Evolutionary conservation across 192 early-diverging fungal species (phyloP), one percentile per base, ranked within the genome.

Genomic region (Phycomyces nitens): DNA sequence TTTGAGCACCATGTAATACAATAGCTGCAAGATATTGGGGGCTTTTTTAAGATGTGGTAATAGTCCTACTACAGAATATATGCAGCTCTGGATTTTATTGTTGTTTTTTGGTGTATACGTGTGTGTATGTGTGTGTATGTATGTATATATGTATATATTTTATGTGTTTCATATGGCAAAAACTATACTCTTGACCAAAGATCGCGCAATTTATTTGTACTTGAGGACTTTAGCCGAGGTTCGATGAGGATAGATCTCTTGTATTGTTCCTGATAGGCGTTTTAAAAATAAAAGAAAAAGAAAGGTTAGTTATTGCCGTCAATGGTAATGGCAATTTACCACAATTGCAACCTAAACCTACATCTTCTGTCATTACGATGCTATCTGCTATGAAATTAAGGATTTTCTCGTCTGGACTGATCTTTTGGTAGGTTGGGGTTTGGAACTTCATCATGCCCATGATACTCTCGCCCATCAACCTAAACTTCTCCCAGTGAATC

Each of bases 401-500:
- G 26, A 71, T 60, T 14, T 29, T 55, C 11, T 56, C 57, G 49
- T 65, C 51, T 12, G 69, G 63, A 15, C 26, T 56, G 44, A 65
- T 27, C 20, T 44, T 53, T 8, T 62, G 60, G 26, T 62, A 68
- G 21, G 16, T 60, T 34, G 66, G 57, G 29, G 55, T 52, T 44
- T 68, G 58, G 47, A 68, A 68, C 22, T 57, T 50, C 43, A 68
- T 60, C 66, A 65, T 58, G 12, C 52, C 63, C 10, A 71, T 26
- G 12, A 71, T 65, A 7, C 54, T 59, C 34, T 71, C 62, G 42
- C 70, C 70, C 80, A 92, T 83, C 47, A 87, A 53, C 29, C 82
- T 57, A 70, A 87, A 90, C 69, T 92, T 92, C 59, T 83, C 70
- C 73, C 89, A 81, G 73, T 92, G 89, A 52, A 92, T 76, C 10